phyloP scores from a whole-genome alignment of 1,139 yeast genomes.

The Candida pseudocylindracea region DNA sequence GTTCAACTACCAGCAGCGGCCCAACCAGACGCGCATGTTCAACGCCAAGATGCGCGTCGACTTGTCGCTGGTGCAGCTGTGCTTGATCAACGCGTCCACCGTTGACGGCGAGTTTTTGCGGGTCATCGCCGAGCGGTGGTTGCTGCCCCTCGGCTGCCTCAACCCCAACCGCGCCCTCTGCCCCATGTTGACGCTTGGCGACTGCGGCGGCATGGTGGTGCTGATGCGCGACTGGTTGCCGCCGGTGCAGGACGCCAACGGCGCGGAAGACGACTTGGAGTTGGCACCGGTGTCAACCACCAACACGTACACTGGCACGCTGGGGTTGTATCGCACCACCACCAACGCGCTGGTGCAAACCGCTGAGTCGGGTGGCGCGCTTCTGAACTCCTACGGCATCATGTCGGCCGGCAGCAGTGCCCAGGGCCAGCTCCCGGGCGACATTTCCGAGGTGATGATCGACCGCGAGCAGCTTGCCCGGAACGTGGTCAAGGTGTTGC shows the following conservation, averaged over 20 bases:
- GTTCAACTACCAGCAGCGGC: constrained; percentile 80
- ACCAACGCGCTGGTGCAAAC: too few species aligned
- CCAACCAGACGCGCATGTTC: constrained; percentile 62
- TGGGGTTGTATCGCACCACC: constrained; percentile 7
- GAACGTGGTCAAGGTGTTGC: constrained; percentile 25
- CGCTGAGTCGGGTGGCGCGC: too few species aligned
- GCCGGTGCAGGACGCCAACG: constrained; percentile 11
- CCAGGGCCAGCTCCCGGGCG: constrained; percentile 6
- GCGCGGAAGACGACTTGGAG: constrained; percentile 26
- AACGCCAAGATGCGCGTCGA: constrained; percentile 64
- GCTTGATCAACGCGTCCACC: constrained; percentile 73
- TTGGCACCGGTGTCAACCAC: not conserved
- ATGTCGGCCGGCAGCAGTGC: too few species aligned
- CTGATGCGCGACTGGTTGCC: constrained; percentile 74
- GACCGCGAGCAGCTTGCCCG: constrained; percentile 67
- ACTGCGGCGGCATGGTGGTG: constrained; percentile 92
- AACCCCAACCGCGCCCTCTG: constrained; percentile 62
- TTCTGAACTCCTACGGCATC: too few species aligned
- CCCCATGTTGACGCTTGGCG: constrained; percentile 76
- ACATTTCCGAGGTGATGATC: constrained; percentile 48
- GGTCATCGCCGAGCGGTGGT: constrained; percentile 76
- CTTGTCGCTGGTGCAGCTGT: constrained; percentile 68
- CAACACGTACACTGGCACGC: too few species aligned
- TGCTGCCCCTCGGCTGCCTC: constrained; percentile 73
- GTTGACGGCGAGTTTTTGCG: constrained; percentile 91